A percentile compares a stretch with the other conserved stretches of the same genome.
phyloP scores from a whole-genome alignment of 768 basidiomycete species.

The Termitomyces titanicus region DNA sequence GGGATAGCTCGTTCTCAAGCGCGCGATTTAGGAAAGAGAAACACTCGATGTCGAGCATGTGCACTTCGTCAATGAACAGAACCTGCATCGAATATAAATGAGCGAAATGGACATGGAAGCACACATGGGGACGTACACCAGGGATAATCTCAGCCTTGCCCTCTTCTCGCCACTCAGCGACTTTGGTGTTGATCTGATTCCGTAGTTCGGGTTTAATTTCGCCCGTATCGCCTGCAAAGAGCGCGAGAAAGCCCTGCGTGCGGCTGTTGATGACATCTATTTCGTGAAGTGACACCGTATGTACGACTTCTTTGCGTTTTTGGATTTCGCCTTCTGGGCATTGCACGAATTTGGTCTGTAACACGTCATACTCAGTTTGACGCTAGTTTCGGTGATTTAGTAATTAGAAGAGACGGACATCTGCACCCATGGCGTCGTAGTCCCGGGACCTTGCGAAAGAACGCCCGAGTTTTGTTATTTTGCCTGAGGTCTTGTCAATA shows the following conservation, averaged over 20 bases:
- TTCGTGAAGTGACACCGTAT: constrained; percentile 96
- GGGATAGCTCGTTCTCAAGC: constrained; percentile 88
- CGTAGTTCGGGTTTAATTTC: constrained; percentile 98
- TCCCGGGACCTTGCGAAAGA: constrained; percentile 97
- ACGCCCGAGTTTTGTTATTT: constrained; percentile 92
- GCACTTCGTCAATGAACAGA: constrained; percentile 98
- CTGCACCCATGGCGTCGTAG: constrained; percentile 99
- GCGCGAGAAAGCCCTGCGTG: constrained; percentile 96
- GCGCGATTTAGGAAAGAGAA: constrained; percentile 98
- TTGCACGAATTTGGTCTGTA: constrained; percentile 95
- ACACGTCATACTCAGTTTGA: not conserved
- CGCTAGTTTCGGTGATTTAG: not conserved
- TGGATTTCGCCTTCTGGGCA: constrained; percentile 98
- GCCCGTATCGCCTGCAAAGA: constrained; percentile 94
- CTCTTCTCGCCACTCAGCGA: constrained; percentile 97
- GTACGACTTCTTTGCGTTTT: constrained; percentile 95
- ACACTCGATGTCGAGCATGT: constrained; percentile 99
- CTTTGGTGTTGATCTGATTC: constrained; percentile 95
- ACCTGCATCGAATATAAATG: constrained; percentile 49
- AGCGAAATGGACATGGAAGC: not conserved
- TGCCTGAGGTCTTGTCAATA: constrained; percentile 97
- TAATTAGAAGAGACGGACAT: constrained; percentile 54
- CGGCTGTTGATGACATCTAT: constrained; percentile 99
- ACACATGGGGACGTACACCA: constrained; percentile 55
- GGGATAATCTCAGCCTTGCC: constrained; percentile 98